Conservation (phyloP, 257 asterid genomes). For the Rauvolfia tetraphylla region DNA sequence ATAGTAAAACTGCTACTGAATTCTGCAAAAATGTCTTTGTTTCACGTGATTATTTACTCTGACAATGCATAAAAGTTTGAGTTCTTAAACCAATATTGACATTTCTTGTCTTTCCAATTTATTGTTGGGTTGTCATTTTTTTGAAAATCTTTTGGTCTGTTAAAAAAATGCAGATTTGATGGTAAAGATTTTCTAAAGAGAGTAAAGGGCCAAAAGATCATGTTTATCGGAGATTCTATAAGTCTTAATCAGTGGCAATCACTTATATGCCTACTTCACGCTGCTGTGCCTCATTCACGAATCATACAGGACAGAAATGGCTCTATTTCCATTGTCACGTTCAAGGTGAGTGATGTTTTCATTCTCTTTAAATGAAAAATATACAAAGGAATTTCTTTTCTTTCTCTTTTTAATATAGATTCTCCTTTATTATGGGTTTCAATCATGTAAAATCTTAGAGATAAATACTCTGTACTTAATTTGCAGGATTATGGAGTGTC, state of each 20-base stretch:
- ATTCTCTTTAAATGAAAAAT: background rate
- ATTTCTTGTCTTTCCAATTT: no score
- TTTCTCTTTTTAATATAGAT: no score
- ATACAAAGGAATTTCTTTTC: no score
- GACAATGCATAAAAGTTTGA: no score
- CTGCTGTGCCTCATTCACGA: constrained; percentile 23
- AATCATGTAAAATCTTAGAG: background rate
- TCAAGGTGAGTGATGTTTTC: constrained; percentile 29
- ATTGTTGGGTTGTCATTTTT: no score
- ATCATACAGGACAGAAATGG: constrained; percentile 9
- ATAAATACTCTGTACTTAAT: background rate
- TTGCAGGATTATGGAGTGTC: constrained; percentile 35
- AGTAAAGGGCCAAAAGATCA: constrained; percentile 48
- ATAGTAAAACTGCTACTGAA: no score
- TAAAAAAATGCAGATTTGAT: constrained; percentile 41
- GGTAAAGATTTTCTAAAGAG: constrained; percentile 39
- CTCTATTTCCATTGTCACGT: constrained; percentile 28
- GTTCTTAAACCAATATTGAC: no score
- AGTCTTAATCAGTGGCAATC: constrained; percentile 53
- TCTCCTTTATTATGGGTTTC: no score
- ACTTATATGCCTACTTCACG: constrained; percentile 45
- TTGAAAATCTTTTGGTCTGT: background rate
- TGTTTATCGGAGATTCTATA: constrained; percentile 69
- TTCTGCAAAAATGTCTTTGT: no score
- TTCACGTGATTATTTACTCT: no score